Evolutionary conservation across 352 stramenopile species (phyloP).

Genomic region (Saprolegnia parasitica): DNA sequence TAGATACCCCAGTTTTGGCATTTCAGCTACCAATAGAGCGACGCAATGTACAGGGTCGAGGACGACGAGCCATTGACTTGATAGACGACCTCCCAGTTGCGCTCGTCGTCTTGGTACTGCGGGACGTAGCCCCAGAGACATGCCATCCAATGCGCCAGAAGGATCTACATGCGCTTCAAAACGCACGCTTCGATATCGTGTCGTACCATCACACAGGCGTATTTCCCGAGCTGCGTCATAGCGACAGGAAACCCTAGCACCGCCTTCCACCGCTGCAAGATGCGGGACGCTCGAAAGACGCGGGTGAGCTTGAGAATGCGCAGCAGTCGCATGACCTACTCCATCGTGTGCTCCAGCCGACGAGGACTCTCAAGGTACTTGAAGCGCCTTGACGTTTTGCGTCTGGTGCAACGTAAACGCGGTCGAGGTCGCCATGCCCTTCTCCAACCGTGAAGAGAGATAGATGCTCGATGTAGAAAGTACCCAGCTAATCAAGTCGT

Average conservation of each 20-base stretch:
- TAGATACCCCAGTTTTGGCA: too few species aligned
- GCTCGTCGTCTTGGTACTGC: not conserved
- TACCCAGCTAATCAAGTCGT: conserved; percentile 22
- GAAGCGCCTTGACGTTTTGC: not conserved
- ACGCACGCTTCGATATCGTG: not conserved
- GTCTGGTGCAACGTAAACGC: not conserved
- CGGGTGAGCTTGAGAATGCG: conserved; percentile 32
- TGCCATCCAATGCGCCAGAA: conserved; percentile 24
- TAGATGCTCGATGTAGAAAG: too few species aligned
- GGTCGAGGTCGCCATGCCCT: not conserved
- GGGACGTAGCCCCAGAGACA: conserved; percentile 20
- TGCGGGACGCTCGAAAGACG: conserved; percentile 21
- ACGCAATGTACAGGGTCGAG: conserved; percentile 11
- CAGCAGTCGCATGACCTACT: conserved; percentile 24
- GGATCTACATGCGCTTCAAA: not conserved
- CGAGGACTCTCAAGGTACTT: too few species aligned
- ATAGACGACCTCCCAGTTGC: not conserved
- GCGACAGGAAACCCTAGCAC: conserved; percentile 14
- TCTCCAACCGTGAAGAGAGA: too few species aligned
- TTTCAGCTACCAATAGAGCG: conserved; percentile 12
- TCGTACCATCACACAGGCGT: conserved; percentile 10
- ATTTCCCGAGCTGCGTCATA: conserved; percentile 18
- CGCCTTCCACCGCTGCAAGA: conserved; percentile 27
- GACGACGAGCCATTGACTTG: not conserved
- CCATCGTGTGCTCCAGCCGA: too few species aligned